Percentiles rank a stretch among this genome's conserved stretches.
phyloP scores from a whole-genome alignment of 306 rosid genomes.

The Pterocarpus santalinus region DNA sequence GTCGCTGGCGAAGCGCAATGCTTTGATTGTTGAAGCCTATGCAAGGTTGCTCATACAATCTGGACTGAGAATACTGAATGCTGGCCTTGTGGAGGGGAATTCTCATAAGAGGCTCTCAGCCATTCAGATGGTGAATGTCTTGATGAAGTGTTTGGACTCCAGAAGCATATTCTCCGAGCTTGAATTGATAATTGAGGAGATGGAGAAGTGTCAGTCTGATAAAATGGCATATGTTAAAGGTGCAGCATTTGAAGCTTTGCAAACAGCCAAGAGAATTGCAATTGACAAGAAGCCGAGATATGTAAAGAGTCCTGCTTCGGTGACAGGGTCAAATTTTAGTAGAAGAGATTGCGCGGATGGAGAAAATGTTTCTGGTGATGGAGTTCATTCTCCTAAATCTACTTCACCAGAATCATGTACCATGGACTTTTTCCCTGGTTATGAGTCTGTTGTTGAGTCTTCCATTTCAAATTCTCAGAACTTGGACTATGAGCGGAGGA shows the following conservation, averaged over 20 bases:
- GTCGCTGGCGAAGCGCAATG: conserved; percentile 80
- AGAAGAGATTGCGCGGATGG: conserved; percentile 50
- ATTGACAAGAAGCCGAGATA: conserved; percentile 60
- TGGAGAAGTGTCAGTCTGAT: conserved; percentile 83
- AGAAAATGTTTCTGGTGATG: conserved; percentile 52
- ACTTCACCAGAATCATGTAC: conserved; percentile 78
- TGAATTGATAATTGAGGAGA: conserved; percentile 65
- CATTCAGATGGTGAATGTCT: conserved; percentile 80
- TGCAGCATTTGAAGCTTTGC: conserved; percentile 88
- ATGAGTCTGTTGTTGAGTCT: conserved; percentile 68
- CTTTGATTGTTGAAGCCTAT: conserved; percentile 78
- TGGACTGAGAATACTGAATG: conserved; percentile 68
- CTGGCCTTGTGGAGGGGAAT: conserved; percentile 69
- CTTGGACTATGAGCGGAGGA: conserved; percentile 53
- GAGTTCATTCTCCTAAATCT: conserved; percentile 61
- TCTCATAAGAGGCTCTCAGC: conserved; percentile 82
- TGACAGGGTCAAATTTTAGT: conserved; percentile 76
- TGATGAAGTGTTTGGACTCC: conserved; percentile 82
- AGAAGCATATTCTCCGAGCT: conserved; percentile 81
- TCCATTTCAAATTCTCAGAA: conserved; percentile 52
- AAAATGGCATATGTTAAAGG: conserved; percentile 86
- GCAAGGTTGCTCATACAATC: conserved; percentile 80
- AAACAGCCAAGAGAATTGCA: conserved; percentile 76
- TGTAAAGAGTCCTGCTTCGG: conserved; percentile 64
- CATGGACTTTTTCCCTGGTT: conserved; percentile 68